These are phyloP conservation scores for Saccharomycopsis sp. DNA, from an alignment of 805 yeast species.

Conservation along the genomic window DNA sequence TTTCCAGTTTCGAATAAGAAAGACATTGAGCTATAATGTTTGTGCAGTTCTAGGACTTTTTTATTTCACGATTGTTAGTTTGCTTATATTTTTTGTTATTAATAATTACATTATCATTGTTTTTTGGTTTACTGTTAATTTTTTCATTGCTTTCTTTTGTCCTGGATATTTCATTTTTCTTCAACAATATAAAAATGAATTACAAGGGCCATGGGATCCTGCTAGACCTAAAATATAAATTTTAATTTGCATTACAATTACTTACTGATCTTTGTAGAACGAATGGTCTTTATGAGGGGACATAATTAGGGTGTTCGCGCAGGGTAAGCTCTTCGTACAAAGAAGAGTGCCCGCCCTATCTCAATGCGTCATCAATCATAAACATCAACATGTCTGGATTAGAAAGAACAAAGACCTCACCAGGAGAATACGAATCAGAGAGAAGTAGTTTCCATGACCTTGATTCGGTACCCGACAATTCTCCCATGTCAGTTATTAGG, in stretches of 20 bases:
- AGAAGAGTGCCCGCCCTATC: too few relatives aligned
- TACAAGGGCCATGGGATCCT: slow-evolving; percentile 92
- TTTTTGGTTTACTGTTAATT: slow-evolving; percentile 45
- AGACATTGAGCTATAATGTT: slow-evolving; percentile 23
- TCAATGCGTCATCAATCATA: too few relatives aligned
- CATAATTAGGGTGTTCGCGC: too few relatives aligned
- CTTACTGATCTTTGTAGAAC: too few relatives aligned
- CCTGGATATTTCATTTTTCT: slow-evolving; percentile 66
- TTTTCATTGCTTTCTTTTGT: slow-evolving; percentile 44
- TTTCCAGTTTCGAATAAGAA: slow-evolving; percentile 38
- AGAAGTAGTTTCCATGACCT: neutral
- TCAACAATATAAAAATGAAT: slow-evolving; percentile 75
- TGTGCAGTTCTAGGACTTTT: slow-evolving; percentile 32
- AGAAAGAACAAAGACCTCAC: neutral
- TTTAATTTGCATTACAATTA: neutral
- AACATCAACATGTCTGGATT: neutral
- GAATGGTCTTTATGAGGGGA: too few relatives aligned
- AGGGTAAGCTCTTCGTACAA: too few relatives aligned
- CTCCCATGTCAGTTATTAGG: slow-evolving; percentile 1
- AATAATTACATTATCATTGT: slow-evolving; percentile 31
- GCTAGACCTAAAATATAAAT: slow-evolving; percentile 49
- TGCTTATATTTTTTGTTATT: slow-evolving; percentile 30
- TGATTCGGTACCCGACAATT: neutral
- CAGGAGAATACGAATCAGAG: neutral
- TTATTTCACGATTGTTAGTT: slow-evolving; percentile 22